A percentile compares a stretch with the other conserved stretches of the same genome.
phyloP scores from a whole-genome alignment of 1,139 yeast genomes.

The Suhomyces maxii region DNA sequence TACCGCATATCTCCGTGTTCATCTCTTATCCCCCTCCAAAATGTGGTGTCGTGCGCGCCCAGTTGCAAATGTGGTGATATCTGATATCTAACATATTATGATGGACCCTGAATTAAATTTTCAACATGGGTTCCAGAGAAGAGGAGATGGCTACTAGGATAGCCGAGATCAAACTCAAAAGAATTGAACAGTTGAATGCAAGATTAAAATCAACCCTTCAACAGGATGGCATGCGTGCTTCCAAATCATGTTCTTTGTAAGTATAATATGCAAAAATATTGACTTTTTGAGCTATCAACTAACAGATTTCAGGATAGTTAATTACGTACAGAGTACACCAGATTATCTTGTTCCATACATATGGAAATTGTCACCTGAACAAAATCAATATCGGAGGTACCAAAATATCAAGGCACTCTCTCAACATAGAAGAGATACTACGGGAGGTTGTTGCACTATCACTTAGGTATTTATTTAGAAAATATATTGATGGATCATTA shows the following conservation, averaged over 20 bases:
- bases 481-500: neutral
- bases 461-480: neutral
- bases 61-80: conserved; percentile 8
- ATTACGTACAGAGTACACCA: conserved; percentile 47
- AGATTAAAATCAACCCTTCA: conserved; percentile 55
- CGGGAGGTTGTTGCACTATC: conserved; percentile 47
- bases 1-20: too few relatives aligned
- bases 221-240: conserved; percentile 65
- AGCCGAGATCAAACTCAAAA: conserved; percentile 53
- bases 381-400: conserved; percentile 44
- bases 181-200: conserved; percentile 61
- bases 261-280: conserved; percentile 14
- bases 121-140: conserved; percentile 2
- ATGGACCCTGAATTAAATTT: neutral
- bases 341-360: conserved; percentile 55
- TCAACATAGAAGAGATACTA: conserved; percentile 7
- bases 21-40: too few relatives aligned
- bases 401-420: conserved; percentile 19
- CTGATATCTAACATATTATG: neutral
- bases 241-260: conserved; percentile 56
- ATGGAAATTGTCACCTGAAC: conserved; percentile 51
- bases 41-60: conserved; percentile 8
- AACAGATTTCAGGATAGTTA: conserved; percentile 31
- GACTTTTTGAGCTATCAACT: conserved; percentile 6
- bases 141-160: conserved; percentile 27